Percentiles rank a stretch among this genome's conserved stretches.
These are phyloP conservation scores for Brassica hybrid DNA, from an alignment of 441 rosid genomes.

Conservation along the genomic window DNA sequence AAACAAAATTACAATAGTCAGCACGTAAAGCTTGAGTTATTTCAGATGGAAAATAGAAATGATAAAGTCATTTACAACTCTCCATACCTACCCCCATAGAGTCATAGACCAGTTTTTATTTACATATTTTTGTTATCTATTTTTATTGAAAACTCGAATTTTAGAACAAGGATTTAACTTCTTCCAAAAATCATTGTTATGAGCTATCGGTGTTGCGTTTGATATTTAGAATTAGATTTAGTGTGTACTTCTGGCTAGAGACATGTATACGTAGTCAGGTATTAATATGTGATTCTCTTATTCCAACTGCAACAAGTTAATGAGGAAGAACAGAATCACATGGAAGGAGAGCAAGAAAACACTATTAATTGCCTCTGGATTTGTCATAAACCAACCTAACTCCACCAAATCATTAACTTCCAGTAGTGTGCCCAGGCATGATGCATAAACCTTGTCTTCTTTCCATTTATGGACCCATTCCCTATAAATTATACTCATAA, in stretches of 20 bases:
- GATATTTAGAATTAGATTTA: not conserved
- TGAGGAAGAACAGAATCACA: not conserved
- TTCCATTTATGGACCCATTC: conserved; percentile 33
- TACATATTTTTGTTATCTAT: no score
- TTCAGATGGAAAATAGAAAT: no score
- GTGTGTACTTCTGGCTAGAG: not conserved
- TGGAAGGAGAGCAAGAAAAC: conserved; percentile 15
- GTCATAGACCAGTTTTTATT: no score
- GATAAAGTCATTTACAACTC: no score
- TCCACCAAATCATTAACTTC: conserved; percentile 25
- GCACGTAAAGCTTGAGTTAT: no score
- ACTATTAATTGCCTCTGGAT: conserved; percentile 21
- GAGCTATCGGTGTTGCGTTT: not conserved
- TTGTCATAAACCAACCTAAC: conserved; percentile 27
- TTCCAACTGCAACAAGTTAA: conserved; percentile 3
- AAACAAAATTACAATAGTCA: no score
- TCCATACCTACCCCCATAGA: no score
- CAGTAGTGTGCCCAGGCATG: conserved; percentile 24
- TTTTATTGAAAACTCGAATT: no score
- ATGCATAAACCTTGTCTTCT: conserved; percentile 35
- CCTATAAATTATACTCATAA: conserved; percentile 20
- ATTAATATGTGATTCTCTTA: not conserved
- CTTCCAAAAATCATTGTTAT: not conserved
- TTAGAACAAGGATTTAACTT: no score
- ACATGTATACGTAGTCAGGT: not conserved